Evolutionary conservation across 331 rosid genomes (phyloP).

Genomic region (Saraca asoca): DNA sequence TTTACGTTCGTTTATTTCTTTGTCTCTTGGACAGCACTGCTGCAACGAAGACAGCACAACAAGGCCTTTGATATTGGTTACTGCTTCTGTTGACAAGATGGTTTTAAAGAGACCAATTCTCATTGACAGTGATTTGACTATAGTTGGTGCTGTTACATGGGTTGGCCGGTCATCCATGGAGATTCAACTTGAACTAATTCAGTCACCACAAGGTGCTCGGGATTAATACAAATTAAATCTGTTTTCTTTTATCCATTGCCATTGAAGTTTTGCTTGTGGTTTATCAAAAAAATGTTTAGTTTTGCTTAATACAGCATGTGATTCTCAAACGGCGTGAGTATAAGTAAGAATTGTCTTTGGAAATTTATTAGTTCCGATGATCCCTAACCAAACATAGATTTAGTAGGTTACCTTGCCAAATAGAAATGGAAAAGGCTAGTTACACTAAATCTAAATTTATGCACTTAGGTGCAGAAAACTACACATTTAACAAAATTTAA

Average conservation of each 20-base stretch:
- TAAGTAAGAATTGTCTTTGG: background rate
- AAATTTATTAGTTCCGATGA: constrained; percentile 1
- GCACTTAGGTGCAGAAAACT: too few relatives aligned
- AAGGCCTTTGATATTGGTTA: constrained; percentile 73
- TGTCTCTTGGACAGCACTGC: constrained; percentile 60
- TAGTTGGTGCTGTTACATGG: constrained; percentile 90
- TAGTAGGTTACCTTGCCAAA: background rate
- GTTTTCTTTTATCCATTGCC: constrained; percentile 14
- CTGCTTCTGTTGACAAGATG: constrained; percentile 96
- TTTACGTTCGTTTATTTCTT: constrained; percentile 5
- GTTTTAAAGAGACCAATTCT: constrained; percentile 69
- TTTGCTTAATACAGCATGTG: constrained; percentile 17
- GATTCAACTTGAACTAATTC: constrained; percentile 73
- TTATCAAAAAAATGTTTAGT: background rate
- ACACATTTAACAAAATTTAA: too few relatives aligned
- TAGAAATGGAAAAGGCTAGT: too few relatives aligned
- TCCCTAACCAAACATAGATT: constrained; percentile 11
- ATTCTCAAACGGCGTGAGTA: constrained; percentile 1
- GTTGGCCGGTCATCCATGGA: constrained; percentile 94
- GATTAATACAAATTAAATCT: constrained; percentile 9
- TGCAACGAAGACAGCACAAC: constrained; percentile 67
- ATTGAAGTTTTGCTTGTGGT: background rate
- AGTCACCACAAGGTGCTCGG: constrained; percentile 49
- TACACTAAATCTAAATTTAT: too few relatives aligned
- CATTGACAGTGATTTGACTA: constrained; percentile 61